Evolutionary conservation across 176 grass and related monocot genomes (phyloP), one percentile per base, ranked within the genome.

Genomic region (Alopecurus myosuroides): DNA sequence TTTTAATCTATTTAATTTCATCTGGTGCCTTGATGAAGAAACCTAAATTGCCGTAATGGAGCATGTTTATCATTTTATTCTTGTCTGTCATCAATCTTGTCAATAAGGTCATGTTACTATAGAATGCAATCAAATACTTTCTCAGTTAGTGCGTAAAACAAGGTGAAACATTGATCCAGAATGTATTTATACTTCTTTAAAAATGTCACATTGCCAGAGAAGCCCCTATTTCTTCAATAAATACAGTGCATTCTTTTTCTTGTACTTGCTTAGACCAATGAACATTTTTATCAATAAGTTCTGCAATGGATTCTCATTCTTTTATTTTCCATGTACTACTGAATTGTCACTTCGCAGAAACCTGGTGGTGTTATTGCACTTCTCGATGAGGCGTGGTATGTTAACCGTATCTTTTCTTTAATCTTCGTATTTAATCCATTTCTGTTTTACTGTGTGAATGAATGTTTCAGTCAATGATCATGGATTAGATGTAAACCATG

Each of bases 331-430:
- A 72, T 73, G 36, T 45, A 70, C 84, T 80, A 42, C 22, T 85
- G 28, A 69, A 45, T 37, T 64, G 3, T 63, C 78, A 72, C 15
- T 90, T 85, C 74, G 68, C 90, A 99, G 97, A 99, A 99, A 92
- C 97, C 97, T 96, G 93, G 97, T 82, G 97, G 97, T 65, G 89
- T 99, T 63, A 84, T 99, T 86, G 91, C 97, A 72, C 97, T 99
- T 88, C 97, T 99, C 69, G 97, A 99, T 80, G 97, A 99, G 85
- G 97, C 97, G 86, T 99, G 97, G 97, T 99, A 85, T 84, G 84
- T 48, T 77, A 67, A 53, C 64, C 83, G 17, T 73, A 74, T 45
- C 23, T 75, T 81, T 81, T 50, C 17, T 74, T 78, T 88, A 40
- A 79, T 51, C 63, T 79, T 65, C 28, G 9, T 46, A 18, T 74